A percentile compares a stretch with the other conserved stretches of the same genome.
These are phyloP conservation scores for Entomortierella beljakovae DNA, from an alignment of 192 early-diverging fungal species.

Conservation along the genomic window DNA sequence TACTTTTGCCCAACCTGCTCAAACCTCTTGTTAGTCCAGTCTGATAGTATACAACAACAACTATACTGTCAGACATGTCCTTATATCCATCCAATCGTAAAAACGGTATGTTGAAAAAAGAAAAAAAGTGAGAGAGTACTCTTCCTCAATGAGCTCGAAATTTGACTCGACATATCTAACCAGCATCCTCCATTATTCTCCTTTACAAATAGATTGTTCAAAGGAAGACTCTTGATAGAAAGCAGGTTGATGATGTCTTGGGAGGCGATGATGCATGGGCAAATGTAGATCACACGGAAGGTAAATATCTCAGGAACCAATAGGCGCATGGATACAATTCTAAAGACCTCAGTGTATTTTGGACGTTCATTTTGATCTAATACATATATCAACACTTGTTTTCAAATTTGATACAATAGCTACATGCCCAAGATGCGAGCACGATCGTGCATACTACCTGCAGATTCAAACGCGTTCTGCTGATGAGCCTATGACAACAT, in stretches of 20 bases:
- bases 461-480: conserved; percentile 94
- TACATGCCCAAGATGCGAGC: conserved; percentile 76
- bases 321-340: no score
- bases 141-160: no score
- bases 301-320: conserved; percentile 31
- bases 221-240: conserved; percentile 77
- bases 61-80: conserved; percentile 91
- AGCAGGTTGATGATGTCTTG: conserved; percentile 93
- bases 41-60: conserved; percentile 67
- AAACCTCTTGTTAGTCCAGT: conserved; percentile 84
- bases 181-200: not conserved
- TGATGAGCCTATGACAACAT: conserved; percentile 95
- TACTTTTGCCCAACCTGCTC: conserved; percentile 92
- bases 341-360: not conserved
- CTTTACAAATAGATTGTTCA: conserved; percentile 67
- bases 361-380: not conserved
- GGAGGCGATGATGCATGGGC: conserved; percentile 92
- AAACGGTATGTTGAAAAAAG: conserved; percentile 54
- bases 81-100: conserved; percentile 79
- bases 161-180: no score
- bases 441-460: conserved; percentile 82
- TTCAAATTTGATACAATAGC: conserved; percentile 35
- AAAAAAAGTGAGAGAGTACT: not conserved
- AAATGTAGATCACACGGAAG: conserved; percentile 80
- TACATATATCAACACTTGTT: not conserved